phyloP scores from a whole-genome alignment of 2,329 filamentous ascomycete species.

The Plectosphaerella cucumerina region DNA sequence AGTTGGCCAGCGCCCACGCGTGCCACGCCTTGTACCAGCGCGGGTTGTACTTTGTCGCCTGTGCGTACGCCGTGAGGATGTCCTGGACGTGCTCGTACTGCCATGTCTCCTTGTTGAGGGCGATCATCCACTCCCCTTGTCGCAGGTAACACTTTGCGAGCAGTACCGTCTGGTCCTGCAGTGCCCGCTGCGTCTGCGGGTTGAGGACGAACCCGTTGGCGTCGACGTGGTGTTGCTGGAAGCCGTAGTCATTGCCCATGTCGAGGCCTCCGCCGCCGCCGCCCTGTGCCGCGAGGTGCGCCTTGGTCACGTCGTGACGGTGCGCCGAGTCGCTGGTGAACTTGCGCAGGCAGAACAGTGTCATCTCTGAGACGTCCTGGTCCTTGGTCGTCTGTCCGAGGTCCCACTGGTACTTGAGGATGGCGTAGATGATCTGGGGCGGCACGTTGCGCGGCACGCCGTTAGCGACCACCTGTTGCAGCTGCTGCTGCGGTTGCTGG shows the following conservation, averaged over 20 bases:
- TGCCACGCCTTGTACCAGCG: constrained; percentile 99
- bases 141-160: constrained; percentile 94
- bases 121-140: constrained; percentile 92
- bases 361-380: constrained; percentile 46
- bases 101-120: constrained; percentile 85
- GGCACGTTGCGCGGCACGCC: constrained; percentile 42
- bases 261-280: constrained; percentile 35
- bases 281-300: constrained; percentile 42
- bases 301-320: constrained; percentile 48
- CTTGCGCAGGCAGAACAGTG: constrained; percentile 53
- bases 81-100: constrained; percentile 80
- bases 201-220: constrained; percentile 33
- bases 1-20: constrained; percentile 96
- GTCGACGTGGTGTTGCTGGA: constrained; percentile 40
- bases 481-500: constrained; percentile 14
- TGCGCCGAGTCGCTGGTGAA: constrained; percentile 58
- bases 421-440: constrained; percentile 90
- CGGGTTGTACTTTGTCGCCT: constrained; percentile 90
- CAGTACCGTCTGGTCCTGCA: constrained; percentile 62
- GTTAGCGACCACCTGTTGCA: not conserved
- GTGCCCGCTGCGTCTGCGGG: constrained; percentile 45
- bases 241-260: constrained; percentile 42
- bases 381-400: constrained; percentile 60
- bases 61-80: constrained; percentile 83
- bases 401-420: constrained; percentile 96